phyloP scores from a whole-genome alignment of 1,284 basidiomycete species.

The Trametes hirsuta region DNA sequence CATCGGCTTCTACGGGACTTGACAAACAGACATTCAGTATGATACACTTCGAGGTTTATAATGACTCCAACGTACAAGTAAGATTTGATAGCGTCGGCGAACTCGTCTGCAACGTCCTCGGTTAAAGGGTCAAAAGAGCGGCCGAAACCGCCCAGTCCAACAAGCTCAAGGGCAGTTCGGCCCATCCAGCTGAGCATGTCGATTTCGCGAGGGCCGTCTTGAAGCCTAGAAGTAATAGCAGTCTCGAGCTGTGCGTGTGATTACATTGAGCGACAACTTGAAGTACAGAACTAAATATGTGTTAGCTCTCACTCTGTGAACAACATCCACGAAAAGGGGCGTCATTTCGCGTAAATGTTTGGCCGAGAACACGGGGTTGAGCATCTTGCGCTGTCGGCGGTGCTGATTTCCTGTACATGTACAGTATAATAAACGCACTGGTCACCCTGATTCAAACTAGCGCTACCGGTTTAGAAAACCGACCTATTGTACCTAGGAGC shows the following conservation, averaged over 20 bases:
- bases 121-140: slow-evolving; percentile 41
- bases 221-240: slow-evolving; percentile 19
- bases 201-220: slow-evolving; percentile 28
- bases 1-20: not conserved
- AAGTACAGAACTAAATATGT: not conserved
- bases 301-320: slow-evolving; percentile 6
- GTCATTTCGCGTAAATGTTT: slow-evolving; percentile 14
- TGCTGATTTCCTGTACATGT: not conserved
- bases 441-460: not conserved
- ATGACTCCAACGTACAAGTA: slow-evolving; percentile 21
- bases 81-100: slow-evolving; percentile 28
- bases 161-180: slow-evolving; percentile 42
- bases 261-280: not conserved
- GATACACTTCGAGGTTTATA: too few relatives aligned
- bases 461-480: not conserved
- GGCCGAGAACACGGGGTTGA: slow-evolving; percentile 17
- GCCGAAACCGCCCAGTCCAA: slow-evolving; percentile 43
- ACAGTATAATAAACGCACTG: not conserved
- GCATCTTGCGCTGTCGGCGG: slow-evolving; percentile 20
- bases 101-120: slow-evolving; percentile 30
- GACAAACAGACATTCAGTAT: too few relatives aligned
- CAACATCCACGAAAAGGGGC: slow-evolving; percentile 7
- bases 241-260: slow-evolving; percentile 19
- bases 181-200: slow-evolving; percentile 41
- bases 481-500: slow-evolving; percentile 21